Conservation (phyloP, 257 asterid species). For the Echites panduratus region DNA sequence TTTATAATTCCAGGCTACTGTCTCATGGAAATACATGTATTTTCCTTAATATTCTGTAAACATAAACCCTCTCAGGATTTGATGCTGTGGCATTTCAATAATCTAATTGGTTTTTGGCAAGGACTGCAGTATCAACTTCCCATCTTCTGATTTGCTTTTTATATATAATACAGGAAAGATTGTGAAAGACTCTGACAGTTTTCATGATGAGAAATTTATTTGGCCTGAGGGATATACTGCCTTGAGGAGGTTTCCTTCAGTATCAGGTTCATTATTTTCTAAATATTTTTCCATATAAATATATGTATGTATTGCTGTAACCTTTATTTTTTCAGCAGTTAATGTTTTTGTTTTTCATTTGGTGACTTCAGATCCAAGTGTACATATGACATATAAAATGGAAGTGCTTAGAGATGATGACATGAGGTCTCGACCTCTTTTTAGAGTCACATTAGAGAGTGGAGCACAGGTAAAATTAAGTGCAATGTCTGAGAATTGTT, state of each 20-base stretch:
- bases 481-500: slow-evolving; percentile 17
- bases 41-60: not conserved
- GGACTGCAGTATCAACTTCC: not conserved
- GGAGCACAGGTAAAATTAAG: slow-evolving; percentile 69
- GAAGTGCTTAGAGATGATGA: slow-evolving; percentile 74
- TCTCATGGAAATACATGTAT: not conserved
- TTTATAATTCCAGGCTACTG: slow-evolving; percentile 4
- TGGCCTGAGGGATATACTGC: slow-evolving; percentile 96
- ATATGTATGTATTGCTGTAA: not conserved
- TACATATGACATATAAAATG: slow-evolving; percentile 57
- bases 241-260: slow-evolving; percentile 56
- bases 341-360: slow-evolving; percentile 19
- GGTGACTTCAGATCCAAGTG: slow-evolving; percentile 60
- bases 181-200: slow-evolving; percentile 56
- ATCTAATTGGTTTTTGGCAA: not conserved
- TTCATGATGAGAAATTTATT: slow-evolving; percentile 64
- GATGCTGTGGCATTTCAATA: not conserved
- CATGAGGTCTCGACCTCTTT: slow-evolving; percentile 57
- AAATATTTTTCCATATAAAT: not conserved
- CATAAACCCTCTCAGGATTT: not conserved
- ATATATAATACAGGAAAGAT: slow-evolving; percentile 58
- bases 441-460: slow-evolving; percentile 64
- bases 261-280: slow-evolving; percentile 41
- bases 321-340: slow-evolving; percentile 9
- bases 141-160: slow-evolving; percentile 18